Conservation (phyloP, 2,329 filamentous ascomycete genomes). For the Pezicula radicicola region DNA sequence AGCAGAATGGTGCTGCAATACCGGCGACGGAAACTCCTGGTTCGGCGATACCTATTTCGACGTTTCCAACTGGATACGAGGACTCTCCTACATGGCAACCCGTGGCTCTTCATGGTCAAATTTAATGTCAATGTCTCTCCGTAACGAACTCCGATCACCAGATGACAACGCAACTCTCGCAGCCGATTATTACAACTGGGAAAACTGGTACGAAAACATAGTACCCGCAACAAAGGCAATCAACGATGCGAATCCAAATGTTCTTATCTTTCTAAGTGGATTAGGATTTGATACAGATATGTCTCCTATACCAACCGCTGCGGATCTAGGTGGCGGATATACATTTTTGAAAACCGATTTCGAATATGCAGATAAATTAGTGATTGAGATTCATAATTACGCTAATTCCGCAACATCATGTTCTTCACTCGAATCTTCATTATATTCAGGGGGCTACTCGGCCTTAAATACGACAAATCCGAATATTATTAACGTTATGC, state of each 20-base stretch:
- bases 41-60: conserved; percentile 60
- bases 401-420: conserved; percentile 35
- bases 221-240: conserved; percentile 36
- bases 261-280: conserved; percentile 46
- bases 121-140: conserved; percentile 18
- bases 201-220: conserved; percentile 41
- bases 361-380: conserved; percentile 39
- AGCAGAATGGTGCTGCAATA: conserved; percentile 56
- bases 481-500: conserved; percentile 32
- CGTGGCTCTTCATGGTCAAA: conserved; percentile 17
- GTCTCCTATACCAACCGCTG: conserved; percentile 30
- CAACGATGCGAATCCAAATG: conserved; percentile 37
- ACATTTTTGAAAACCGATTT: conserved; percentile 35
- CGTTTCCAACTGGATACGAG: conserved; percentile 57
- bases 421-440: conserved; percentile 27
- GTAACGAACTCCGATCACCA: conserved; percentile 37
- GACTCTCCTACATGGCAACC: conserved; percentile 55
- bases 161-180: conserved; percentile 8
- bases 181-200: conserved; percentile 38
- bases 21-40: conserved; percentile 55
- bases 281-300: conserved; percentile 41
- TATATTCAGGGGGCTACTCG: conserved; percentile 38
- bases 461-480: conserved; percentile 31
- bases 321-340: conserved; percentile 31
- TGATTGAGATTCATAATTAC: conserved; percentile 47